Evolutionary conservation across 2,329 filamentous ascomycete species (phyloP).

Genomic region (Drechslera avenae): DNA sequence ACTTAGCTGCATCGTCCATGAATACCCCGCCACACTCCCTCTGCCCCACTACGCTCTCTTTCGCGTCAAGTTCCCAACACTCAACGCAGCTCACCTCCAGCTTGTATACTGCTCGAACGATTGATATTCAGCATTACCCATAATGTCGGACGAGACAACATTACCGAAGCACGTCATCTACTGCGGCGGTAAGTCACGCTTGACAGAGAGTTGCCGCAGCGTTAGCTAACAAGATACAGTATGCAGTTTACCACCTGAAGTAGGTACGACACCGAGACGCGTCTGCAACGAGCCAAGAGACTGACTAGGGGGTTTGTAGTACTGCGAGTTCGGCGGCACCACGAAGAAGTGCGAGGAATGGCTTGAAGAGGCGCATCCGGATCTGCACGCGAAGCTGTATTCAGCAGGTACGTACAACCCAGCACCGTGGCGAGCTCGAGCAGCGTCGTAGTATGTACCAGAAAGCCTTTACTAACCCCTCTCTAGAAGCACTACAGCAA

Average conservation of each 20-base stretch:
- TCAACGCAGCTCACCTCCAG: neutral
- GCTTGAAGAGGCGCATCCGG: conserved; percentile 76
- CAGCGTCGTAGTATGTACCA: neutral
- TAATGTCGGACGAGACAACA: conserved; percentile 45
- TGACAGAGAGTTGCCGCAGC: neutral
- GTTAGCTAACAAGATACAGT: conserved; percentile 52
- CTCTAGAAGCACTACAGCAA: conserved; percentile 69
- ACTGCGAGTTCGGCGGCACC: conserved; percentile 97
- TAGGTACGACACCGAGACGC: conserved; percentile 53
- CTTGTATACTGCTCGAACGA: neutral
- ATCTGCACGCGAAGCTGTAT: conserved; percentile 80
- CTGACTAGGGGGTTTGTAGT: conserved; percentile 61
- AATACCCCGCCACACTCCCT: conserved; percentile 20
- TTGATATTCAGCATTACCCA: neutral
- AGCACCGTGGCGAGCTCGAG: neutral
- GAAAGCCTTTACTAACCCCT: conserved; percentile 2
- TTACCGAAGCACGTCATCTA: conserved; percentile 62
- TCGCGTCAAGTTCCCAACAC: conserved; percentile 17
- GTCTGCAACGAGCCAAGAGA: neutral
- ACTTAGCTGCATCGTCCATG: too few species aligned
- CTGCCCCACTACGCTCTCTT: conserved; percentile 19
- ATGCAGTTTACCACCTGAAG: conserved; percentile 70
- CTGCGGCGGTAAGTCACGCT: conserved; percentile 60
- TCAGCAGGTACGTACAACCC: conserved; percentile 69
- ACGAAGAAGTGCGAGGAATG: conserved; percentile 97